Evolutionary conservation across 345 rosid genomes (phyloP), one percentile per base, ranked within the genome.

Genomic region (Syzygium jambos): DNA sequence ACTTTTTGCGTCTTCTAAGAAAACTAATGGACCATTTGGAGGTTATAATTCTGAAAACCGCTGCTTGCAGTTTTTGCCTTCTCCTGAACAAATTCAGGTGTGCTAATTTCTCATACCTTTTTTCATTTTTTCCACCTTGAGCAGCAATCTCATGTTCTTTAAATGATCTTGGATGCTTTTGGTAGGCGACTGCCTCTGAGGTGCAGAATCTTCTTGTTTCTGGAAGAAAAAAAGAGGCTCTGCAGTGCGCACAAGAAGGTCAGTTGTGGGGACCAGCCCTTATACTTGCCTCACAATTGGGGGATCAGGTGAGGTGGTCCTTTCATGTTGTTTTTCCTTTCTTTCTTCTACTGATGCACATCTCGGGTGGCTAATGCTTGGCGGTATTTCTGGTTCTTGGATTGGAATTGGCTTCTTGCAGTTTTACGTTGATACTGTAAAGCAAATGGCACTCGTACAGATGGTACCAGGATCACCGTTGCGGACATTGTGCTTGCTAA

Each of bases 181-280:
- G 51, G 59, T 90, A 98, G 99, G 97, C 94, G 89, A 96, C 97
- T 86, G 99, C 97, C 82, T 93, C 93, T 82, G 98, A 96, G 94
- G 98, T 96, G 80, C 99, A 98, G 91, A 93, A 91, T 88, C 99
- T 98, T 88, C 94, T 98, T 89, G 98, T 97, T 88, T 94, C 98
- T 92, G 99, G 99, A 91, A 95, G 93, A 87, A 98, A 95, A 91
- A 91, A 87, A 87, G 98, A 98, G 90, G 99, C 99, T 89, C 78
- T 98, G 61, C 94, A 92, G 65, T 90, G 92, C 91, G 99, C 99
- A 84, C 98, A 96, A 90, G 98, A 93, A 89, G 99, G 99, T 87
- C 97, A 94, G 91, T 91, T 98, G 88, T 98, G 99, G 99, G 99
- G 99, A 90, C 99, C 97, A 78, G 99, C 99, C 51, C 97, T 98